Percentiles rank a stretch among this genome's conserved stretches.
Evolutionary conservation across 495 filamentous ascomycete genomes (phyloP).

Genomic region (Penicillium pancosmium): DNA sequence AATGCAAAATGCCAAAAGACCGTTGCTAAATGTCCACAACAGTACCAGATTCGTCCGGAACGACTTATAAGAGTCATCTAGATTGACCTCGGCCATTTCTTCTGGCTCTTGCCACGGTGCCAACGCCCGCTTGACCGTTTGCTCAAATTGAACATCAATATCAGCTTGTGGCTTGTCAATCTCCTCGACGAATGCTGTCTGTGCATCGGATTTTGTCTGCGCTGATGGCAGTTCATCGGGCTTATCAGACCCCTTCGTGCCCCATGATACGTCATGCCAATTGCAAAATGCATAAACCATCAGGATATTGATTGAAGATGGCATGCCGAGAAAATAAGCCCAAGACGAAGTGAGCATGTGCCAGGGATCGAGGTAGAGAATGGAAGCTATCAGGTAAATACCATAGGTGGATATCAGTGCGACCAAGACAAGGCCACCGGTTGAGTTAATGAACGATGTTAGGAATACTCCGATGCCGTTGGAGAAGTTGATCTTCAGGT

Average conservation of each 20-base stretch:
- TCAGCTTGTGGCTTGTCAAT: slow-evolving; percentile 91
- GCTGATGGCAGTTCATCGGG: slow-evolving; percentile 87
- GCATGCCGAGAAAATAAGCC: slow-evolving; percentile 57
- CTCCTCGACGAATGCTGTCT: slow-evolving; percentile 87
- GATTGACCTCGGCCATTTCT: slow-evolving; percentile 70
- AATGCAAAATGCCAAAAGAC: slow-evolving; percentile 76
- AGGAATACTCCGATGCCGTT: slow-evolving; percentile 53
- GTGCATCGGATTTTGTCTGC: slow-evolving; percentile 73
- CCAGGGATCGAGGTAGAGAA: slow-evolving; percentile 97
- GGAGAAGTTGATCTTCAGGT: slow-evolving; percentile 53
- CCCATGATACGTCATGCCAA: slow-evolving; percentile 99
- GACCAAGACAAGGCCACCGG: slow-evolving; percentile 75
- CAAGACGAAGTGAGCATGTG: slow-evolving; percentile 99
- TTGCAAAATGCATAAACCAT: slow-evolving; percentile 99
- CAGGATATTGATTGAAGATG: slow-evolving; percentile 87
- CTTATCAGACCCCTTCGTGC: slow-evolving; percentile 97
- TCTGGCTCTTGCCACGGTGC: slow-evolving; percentile 68
- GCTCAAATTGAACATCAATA: slow-evolving; percentile 93
- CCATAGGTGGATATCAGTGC: slow-evolving; percentile 92
- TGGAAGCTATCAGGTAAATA: slow-evolving; percentile 91
- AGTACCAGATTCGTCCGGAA: slow-evolving; percentile 91
- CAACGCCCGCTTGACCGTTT: slow-evolving; percentile 89
- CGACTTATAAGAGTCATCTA: slow-evolving; percentile 95
- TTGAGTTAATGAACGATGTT: slow-evolving; percentile 71
- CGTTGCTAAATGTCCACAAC: slow-evolving; percentile 90